Conservation (phyloP, 1,284 basidiomycete species). For the Stygiomarasmius scandens region DNA sequence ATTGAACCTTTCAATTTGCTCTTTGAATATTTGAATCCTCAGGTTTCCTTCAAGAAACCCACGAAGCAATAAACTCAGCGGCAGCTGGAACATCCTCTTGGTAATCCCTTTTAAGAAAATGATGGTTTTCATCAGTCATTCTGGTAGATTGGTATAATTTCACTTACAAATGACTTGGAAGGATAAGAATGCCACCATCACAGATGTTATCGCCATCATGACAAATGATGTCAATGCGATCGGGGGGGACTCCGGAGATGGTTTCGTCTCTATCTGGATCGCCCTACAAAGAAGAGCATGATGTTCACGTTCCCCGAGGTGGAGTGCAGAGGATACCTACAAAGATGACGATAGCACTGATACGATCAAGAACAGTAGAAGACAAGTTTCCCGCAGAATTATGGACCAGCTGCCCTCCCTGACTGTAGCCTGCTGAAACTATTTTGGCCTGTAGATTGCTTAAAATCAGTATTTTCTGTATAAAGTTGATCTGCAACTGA, state of each 20-base stretch:
- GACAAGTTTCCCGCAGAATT: constrained; percentile 34
- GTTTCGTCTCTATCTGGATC: constrained; percentile 35
- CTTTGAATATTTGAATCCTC: no score
- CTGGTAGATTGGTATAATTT: not conserved
- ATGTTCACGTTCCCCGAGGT: no score
- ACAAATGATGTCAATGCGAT: constrained; percentile 33
- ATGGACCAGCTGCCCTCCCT: constrained; percentile 41
- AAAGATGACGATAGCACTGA: constrained; percentile 38
- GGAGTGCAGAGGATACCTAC: constrained; percentile 11
- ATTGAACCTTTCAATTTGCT: no score
- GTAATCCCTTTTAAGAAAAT: constrained; percentile 21
- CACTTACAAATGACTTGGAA: constrained; percentile 28
- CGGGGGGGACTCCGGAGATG: constrained; percentile 32
- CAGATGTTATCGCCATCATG: constrained; percentile 36
- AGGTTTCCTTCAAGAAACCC: no score
- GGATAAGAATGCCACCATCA: constrained; percentile 28
- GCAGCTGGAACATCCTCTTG: constrained; percentile 5
- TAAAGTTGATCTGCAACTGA: constrained; percentile 10
- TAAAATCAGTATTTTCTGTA: not conserved
- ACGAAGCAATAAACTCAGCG: not conserved
- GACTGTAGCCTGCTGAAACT: constrained; percentile 23
- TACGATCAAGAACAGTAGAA: constrained; percentile 29
- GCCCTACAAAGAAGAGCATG: constrained; percentile 10
- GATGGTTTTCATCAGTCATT: not conserved
- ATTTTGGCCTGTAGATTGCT: not conserved